phyloP scores from a whole-genome alignment of 78 protist species.

The Dictyostelium brefeldianum region DNA sequence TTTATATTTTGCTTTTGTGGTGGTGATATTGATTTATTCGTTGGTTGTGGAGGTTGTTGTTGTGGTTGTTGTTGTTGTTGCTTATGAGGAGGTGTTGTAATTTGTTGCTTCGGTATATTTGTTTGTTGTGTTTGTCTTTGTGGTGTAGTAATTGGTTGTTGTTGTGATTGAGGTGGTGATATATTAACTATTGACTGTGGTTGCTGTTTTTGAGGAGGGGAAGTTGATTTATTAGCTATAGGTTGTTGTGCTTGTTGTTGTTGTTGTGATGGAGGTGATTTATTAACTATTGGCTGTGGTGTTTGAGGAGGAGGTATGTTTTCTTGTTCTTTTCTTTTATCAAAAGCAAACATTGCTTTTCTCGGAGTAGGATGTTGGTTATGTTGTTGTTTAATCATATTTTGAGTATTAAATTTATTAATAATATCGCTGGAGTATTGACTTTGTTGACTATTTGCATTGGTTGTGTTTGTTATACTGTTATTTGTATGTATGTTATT shows the following conservation, averaged over 20 bases:
- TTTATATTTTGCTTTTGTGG: not conserved
- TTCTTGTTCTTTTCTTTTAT: not conserved
- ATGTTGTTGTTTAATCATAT: not conserved
- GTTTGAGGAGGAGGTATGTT: too few relatives aligned
- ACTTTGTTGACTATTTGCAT: not conserved
- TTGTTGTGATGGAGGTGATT: not conserved
- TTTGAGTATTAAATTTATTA: not conserved
- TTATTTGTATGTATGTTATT: not conserved
- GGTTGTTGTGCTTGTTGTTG: not conserved
- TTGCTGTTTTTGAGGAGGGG: constrained; percentile 9
- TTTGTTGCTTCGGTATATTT: not conserved
- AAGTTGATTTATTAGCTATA: not conserved
- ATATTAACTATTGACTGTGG: not conserved
- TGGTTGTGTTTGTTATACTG: not conserved
- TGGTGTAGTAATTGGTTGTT: not conserved
- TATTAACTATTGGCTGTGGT: not conserved
- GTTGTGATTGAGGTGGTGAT: not conserved
- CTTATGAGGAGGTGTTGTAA: not conserved
- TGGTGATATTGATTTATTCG: not conserved
- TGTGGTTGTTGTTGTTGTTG: not conserved
- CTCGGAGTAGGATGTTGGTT: not conserved
- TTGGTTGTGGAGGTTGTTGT: constrained; percentile 8
- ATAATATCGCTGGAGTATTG: not conserved
- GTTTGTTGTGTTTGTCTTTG: not conserved
- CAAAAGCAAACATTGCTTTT: not conserved